These are phyloP conservation scores for Stagonosporopsis tanaceti DNA, from an alignment of 2,329 filamentous ascomycete species.

Conservation along the genomic window DNA sequence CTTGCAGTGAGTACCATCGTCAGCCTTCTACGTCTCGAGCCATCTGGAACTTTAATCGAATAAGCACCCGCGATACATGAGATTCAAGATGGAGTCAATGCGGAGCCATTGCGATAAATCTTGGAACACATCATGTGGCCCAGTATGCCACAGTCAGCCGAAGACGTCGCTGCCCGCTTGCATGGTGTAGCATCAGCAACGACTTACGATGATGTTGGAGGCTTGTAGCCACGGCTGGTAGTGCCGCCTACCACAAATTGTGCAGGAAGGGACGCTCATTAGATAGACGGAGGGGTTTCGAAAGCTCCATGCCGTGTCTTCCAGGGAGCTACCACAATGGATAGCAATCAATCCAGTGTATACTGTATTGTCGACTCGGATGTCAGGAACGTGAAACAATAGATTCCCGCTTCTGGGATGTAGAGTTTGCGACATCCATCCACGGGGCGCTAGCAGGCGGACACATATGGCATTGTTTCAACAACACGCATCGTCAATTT, in stretches of 20 bases:
- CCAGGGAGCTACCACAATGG: slow-evolving; percentile 2
- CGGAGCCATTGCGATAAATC: neutral
- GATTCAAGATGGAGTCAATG: neutral
- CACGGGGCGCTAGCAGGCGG: slow-evolving; percentile 6
- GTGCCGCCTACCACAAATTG: neutral
- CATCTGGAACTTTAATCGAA: neutral
- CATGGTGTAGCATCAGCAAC: slow-evolving; percentile 11
- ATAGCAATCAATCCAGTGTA: slow-evolving; percentile 12
- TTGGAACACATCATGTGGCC: slow-evolving; percentile 1
- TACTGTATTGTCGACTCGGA: slow-evolving; percentile 16
- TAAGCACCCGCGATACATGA: neutral
- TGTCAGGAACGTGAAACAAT: slow-evolving; percentile 37
- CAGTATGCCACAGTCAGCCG: neutral
- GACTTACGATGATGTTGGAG: slow-evolving; percentile 17
- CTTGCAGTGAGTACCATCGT: slow-evolving; percentile 1
- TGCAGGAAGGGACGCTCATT: neutral
- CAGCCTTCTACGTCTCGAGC: neutral
- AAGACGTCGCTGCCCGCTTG: slow-evolving; percentile 10
- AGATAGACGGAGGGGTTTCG: neutral
- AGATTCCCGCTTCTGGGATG: slow-evolving; percentile 23
- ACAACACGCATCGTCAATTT: slow-evolving; percentile 14
- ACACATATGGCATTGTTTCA: slow-evolving; percentile 22
- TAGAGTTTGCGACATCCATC: slow-evolving; percentile 19
- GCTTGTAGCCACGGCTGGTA: slow-evolving; percentile 11
- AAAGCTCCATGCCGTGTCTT: neutral